These are phyloP conservation scores for Kregervanrija fluxuum DNA, from an alignment of 805 yeast species.

Conservation along the genomic window DNA sequence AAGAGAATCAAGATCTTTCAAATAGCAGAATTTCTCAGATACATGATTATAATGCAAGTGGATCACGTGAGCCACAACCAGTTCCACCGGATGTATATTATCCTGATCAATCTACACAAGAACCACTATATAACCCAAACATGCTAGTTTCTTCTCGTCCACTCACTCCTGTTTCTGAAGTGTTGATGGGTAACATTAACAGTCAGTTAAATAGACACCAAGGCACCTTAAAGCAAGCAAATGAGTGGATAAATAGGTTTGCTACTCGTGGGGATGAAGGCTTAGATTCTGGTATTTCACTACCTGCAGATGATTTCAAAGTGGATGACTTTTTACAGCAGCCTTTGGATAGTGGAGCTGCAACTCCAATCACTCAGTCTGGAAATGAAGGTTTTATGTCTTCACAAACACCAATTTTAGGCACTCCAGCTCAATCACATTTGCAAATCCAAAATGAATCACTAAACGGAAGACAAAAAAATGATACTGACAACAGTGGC, in stretches of 20 bases:
- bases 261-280: conserved; percentile 11
- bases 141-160: background rate
- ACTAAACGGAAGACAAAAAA: too few species aligned
- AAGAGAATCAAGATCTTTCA: background rate
- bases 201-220: conserved; percentile 42
- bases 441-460: background rate
- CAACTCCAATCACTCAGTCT: conserved; percentile 9
- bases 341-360: conserved; percentile 10
- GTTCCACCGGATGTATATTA: too few species aligned
- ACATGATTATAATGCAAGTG: too few species aligned
- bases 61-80: too few species aligned
- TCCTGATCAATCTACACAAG: too few species aligned
- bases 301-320: conserved; percentile 24
- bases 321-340: conserved; percentile 27
- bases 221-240: conserved; percentile 46
- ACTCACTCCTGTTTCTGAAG: conserved; percentile 13
- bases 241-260: conserved; percentile 41
- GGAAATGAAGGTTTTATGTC: conserved; percentile 2
- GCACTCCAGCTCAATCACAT: conserved; percentile 3
- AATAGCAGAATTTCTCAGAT: too few species aligned
- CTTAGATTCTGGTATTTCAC: conserved; percentile 7
- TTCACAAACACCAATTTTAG: conserved; percentile 2
- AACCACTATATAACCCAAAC: background rate
- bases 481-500: too few species aligned
- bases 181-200: conserved; percentile 35